These are phyloP conservation scores for Cercospora brassicicola DNA, from an alignment of 2,329 filamentous ascomycete species.

Conservation along the genomic window DNA sequence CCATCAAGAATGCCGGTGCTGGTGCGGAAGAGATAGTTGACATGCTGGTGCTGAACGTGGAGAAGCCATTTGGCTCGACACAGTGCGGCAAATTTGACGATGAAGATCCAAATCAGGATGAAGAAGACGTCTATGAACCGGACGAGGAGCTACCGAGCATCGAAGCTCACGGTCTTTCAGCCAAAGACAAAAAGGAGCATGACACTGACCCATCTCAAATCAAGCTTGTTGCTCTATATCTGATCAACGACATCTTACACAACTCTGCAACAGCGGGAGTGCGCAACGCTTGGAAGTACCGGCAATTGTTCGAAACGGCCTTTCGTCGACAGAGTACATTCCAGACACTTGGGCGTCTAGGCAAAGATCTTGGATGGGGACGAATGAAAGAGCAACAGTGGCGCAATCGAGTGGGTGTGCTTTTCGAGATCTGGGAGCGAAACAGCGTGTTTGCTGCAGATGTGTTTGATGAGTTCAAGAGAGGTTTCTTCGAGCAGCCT, in stretches of 20 bases:
- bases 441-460: conserved; percentile 70
- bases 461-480: conserved; percentile 69
- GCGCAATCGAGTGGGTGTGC: conserved; percentile 70
- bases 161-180: conserved; percentile 38
- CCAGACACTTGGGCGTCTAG: conserved; percentile 70
- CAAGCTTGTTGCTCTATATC: conserved; percentile 77
- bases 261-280: conserved; percentile 74
- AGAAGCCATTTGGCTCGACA: conserved; percentile 71
- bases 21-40: conserved; percentile 91
- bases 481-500: conserved; percentile 71
- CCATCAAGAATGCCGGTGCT: conserved; percentile 78
- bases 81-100: conserved; percentile 63
- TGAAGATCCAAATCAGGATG: conserved; percentile 42
- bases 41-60: conserved; percentile 78
- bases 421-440: conserved; percentile 68
- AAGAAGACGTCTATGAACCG: conserved; percentile 44
- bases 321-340: conserved; percentile 70
- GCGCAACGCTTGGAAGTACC: conserved; percentile 82
- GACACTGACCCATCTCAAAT: conserved; percentile 67
- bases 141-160: conserved; percentile 39
- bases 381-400: conserved; percentile 79
- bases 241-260: conserved; percentile 76
- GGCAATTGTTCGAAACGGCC: conserved; percentile 73
- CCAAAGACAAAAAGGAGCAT: conserved; percentile 44
- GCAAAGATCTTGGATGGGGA: conserved; percentile 74